Evolutionary conservation across 2,329 filamentous ascomycete species (phyloP), one percentile per base, ranked within the genome.

Genomic region (Cercospora sesami): DNA sequence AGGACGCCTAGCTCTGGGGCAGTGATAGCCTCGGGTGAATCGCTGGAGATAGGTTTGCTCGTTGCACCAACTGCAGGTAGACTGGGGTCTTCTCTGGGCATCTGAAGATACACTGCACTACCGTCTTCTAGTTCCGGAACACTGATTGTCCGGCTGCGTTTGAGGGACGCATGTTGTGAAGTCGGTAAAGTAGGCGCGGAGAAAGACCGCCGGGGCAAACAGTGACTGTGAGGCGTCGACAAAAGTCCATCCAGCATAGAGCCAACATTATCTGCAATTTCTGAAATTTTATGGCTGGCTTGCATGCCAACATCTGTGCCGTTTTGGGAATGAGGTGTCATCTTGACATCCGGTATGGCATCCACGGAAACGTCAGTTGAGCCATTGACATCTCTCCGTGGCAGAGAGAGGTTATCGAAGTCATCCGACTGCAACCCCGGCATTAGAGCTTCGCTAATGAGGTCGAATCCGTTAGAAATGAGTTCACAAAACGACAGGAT

Each of bases 401-500:
- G 45, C 45, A 26, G 10, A 23, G 45, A 51, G 18, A 48, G 59
- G 33, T 10, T 42, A 16, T 28, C 31, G 18, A 21, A 61, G 33
- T 61, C 14, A 14, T 42, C n/a, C 33, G 21, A 42, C 9, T 61
- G 59, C 59, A 45, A 21, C n/a, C 33, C 48, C 14, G 65, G 65
- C 65, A 66, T 63, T 8, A 66, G 33, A n/a, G 60, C 65, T 42
- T 66, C 60, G 18, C 65, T 33, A 39, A 66, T 28, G 31, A 63
- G 31, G 39, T 66, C 65, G 16, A 66, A 36, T 26, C 59, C 36
- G 42, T 42, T 14, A 21, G 30, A 61, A 26, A 61, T 18, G 16
- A 61, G 26, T 26, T 61, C 59, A 5, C 16, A 5, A 5, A 42
- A 9, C 36, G 23, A 28, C 16, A n/a, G 26, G 23, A 58, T 31